Percentiles rank a stretch among this genome's conserved stretches.
Evolutionary conservation across 2,329 filamentous ascomycete genomes (phyloP).

Genomic region (Coniochaeta sp.): DNA sequence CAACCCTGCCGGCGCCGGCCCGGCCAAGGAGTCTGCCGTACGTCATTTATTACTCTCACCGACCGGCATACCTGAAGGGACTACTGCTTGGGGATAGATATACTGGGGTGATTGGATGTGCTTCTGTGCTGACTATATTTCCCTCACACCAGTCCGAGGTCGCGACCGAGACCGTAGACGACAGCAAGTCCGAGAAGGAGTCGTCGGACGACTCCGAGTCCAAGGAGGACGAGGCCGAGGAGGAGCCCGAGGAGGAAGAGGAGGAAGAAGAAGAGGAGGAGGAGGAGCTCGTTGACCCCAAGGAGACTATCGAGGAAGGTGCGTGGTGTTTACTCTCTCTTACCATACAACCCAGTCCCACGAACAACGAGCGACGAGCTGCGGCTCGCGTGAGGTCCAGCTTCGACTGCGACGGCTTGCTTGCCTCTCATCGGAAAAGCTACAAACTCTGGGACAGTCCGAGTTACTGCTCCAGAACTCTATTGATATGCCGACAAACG

Average conservation of each 20-base stretch:
- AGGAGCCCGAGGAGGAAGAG: slow-evolving; percentile 65
- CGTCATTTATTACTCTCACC: not conserved
- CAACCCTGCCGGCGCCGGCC: slow-evolving; percentile 42
- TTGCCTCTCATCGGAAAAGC: not conserved
- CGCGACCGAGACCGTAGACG: slow-evolving; percentile 19
- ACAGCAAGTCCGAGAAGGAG: slow-evolving; percentile 53
- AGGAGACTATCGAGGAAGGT: slow-evolving; percentile 90
- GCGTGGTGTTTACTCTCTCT: slow-evolving; percentile 34
- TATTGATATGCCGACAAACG: not conserved
- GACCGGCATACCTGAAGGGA: not conserved
- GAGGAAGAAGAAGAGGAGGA: slow-evolving; percentile 82
- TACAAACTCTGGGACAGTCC: too few relatives aligned
- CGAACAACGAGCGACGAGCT: not conserved
- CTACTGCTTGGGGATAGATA: too few relatives aligned
- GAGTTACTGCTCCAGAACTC: too few relatives aligned
- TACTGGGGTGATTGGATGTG: not conserved
- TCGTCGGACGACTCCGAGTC: slow-evolving; percentile 33
- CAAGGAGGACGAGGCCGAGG: slow-evolving; percentile 50
- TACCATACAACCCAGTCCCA: not conserved
- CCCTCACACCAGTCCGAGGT: not conserved
- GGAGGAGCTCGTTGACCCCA: slow-evolving; percentile 76
- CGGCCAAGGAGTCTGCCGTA: slow-evolving; percentile 8
- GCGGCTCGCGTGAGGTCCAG: too few relatives aligned
- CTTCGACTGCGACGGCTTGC: too few relatives aligned
- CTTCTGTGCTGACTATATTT: not conserved